phyloP scores from a whole-genome alignment of 306 rosid genomes.

The Prunus davidiana region DNA sequence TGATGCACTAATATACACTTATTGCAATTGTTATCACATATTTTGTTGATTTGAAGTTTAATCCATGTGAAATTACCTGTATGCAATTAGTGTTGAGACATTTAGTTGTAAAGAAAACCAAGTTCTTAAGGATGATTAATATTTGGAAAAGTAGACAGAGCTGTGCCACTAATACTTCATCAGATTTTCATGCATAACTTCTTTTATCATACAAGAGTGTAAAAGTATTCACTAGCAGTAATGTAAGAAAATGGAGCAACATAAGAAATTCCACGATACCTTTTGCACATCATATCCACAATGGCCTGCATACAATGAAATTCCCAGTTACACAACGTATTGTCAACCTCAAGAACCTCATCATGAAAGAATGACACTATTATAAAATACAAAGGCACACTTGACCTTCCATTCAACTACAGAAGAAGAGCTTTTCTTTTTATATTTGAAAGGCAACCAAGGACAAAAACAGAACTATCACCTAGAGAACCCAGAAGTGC shows the following conservation, averaged over 20 bases:
- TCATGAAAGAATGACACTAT: not conserved
- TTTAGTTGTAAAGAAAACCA: not conserved
- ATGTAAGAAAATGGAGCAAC: constrained; percentile 6
- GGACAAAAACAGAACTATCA: not conserved
- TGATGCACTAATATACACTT: too few species aligned
- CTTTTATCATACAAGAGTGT: not conserved
- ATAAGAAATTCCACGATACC: constrained; percentile 20
- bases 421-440: not conserved
- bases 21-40: not conserved
- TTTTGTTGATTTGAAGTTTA: not conserved
- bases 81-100: not conserved
- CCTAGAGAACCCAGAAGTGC: not conserved
- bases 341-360: not conserved
- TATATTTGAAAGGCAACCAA: not conserved
- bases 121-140: not conserved
- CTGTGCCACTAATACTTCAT: not conserved
- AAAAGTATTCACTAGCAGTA: not conserved
- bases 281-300: constrained; percentile 40
- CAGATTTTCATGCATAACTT: not conserved
- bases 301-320: constrained; percentile 26
- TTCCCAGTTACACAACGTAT: not conserved
- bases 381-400: not conserved
- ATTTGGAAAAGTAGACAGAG: not conserved
- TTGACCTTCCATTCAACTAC: not conserved
- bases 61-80: not conserved